Evolutionary conservation across 257 asterid species (phyloP), one percentile per base, ranked within the genome.

Genomic region (Solanum sejunctum): DNA sequence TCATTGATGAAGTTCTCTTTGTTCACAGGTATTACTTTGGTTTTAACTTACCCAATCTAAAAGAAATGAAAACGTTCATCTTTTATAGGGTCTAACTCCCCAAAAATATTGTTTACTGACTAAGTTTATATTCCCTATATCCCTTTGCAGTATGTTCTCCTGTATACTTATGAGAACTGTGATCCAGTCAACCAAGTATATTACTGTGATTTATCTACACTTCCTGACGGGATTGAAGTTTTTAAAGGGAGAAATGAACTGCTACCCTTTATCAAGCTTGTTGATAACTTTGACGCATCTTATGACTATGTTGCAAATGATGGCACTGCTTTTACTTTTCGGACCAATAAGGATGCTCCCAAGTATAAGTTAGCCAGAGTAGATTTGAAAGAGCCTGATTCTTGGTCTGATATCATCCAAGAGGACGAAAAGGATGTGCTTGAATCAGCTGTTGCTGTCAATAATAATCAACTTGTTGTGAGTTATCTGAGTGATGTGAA

Each of bases 271-370:
- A 93, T 93, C 87, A 97, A 93, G 91, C 98, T 97, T 84, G 86
- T 97, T n/a, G 98, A 95, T 86, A 91, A 86, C 15, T 97, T 97
- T 81, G 98, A 92, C 10, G 99, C 99, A 88, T 90, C 88, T 84
- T 97, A 95, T 86, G 72, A 60, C 26, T 86, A 86, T 85, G 90
- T 94, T 85, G 98, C 98, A 12, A 94, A 97, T 90, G 98, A 95
- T 77, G 98, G 88, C 70, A 86, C 98, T 9, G 70, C 90, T 71
- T 93, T 94, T 91, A 97, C 99, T 66, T 95, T 97, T 78, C 93
- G 89, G 83, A 91, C 98, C 64, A 95, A 97, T 87, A 94, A 97
- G 90, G 93, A 93, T 87, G 98, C 99, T 84, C 99, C 99, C 49
- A 93, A 91, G 86, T 91, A 93, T 87, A 97, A 97, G 88, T 91